Evolutionary conservation across 176 grass and related monocot species (phyloP).

Genomic region (Oryza meridionalis): DNA sequence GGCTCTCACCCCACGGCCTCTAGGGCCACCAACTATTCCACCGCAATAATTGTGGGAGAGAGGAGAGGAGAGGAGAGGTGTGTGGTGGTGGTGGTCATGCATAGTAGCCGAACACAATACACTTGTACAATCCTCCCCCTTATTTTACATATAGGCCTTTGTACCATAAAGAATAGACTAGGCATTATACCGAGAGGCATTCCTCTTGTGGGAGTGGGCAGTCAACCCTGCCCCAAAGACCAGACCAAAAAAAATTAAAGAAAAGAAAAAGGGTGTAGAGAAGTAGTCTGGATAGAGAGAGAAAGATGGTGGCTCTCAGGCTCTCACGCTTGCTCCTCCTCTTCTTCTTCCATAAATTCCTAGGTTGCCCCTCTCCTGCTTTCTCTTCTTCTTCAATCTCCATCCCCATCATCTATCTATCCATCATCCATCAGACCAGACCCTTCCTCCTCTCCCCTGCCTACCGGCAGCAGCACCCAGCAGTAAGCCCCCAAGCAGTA

Average conservation of each 20-base stretch:
- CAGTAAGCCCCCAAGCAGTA: neutral
- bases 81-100: neutral
- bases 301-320: neutral
- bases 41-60: slow-evolving; percentile 49
- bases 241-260: slow-evolving; percentile 10
- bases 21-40: slow-evolving; percentile 49
- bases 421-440: slow-evolving; percentile 12
- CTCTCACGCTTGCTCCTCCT: neutral
- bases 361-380: slow-evolving; percentile 32
- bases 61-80: neutral
- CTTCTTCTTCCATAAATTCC: slow-evolving; percentile 36
- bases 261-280: neutral
- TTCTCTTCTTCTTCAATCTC: slow-evolving; percentile 25
- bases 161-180: slow-evolving; percentile 53
- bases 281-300: neutral
- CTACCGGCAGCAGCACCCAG: neutral
- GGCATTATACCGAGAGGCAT: slow-evolving; percentile 46
- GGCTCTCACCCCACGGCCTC: slow-evolving; percentile 7
- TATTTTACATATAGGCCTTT: slow-evolving; percentile 45
- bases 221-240: slow-evolving; percentile 59
- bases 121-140: slow-evolving; percentile 33
- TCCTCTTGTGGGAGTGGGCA: slow-evolving; percentile 43
- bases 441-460: neutral
- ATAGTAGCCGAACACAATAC: slow-evolving; percentile 19
- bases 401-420: slow-evolving; percentile 28